phyloP scores from a whole-genome alignment of 2,329 filamentous ascomycete species.

The Metarhizium sp. region DNA sequence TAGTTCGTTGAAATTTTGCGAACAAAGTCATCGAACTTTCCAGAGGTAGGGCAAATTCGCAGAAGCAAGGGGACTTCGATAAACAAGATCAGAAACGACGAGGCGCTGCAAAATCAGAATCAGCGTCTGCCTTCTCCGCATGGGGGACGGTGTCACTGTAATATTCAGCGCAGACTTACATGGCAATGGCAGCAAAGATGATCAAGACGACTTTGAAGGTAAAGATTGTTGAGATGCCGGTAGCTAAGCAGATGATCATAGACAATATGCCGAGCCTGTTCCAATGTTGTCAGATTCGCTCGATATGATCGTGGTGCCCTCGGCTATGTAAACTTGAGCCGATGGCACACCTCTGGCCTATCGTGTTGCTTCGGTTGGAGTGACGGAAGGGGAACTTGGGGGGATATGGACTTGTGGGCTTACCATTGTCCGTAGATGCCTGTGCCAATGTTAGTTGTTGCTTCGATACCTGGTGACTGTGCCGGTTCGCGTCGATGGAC shows the following conservation, averaged over 20 bases:
- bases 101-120: constrained; percentile 40
- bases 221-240: constrained; percentile 61
- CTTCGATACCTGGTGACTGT: neutral
- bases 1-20: constrained; percentile 93
- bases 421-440: constrained; percentile 73
- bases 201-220: constrained; percentile 38
- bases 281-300: constrained; percentile 1
- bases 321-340: neutral
- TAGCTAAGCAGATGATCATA: constrained; percentile 62
- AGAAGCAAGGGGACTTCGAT: constrained; percentile 89
- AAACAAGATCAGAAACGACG: constrained; percentile 67
- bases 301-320: neutral
- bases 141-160: neutral
- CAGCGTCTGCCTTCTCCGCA: neutral
- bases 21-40: constrained; percentile 80
- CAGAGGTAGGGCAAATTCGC: constrained; percentile 92
- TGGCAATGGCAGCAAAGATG: constrained; percentile 41
- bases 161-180: constrained; percentile 33
- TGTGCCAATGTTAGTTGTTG: constrained; percentile 19
- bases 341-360: neutral
- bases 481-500: constrained; percentile 19
- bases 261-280: constrained; percentile 58
- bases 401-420: constrained; percentile 20
- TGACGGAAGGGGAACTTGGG: neutral
- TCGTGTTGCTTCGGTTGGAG: neutral